Evolutionary conservation across 2,329 filamentous ascomycete species (phyloP), one percentile per base, ranked within the genome.

Genomic region (Verticillium longisporum): DNA sequence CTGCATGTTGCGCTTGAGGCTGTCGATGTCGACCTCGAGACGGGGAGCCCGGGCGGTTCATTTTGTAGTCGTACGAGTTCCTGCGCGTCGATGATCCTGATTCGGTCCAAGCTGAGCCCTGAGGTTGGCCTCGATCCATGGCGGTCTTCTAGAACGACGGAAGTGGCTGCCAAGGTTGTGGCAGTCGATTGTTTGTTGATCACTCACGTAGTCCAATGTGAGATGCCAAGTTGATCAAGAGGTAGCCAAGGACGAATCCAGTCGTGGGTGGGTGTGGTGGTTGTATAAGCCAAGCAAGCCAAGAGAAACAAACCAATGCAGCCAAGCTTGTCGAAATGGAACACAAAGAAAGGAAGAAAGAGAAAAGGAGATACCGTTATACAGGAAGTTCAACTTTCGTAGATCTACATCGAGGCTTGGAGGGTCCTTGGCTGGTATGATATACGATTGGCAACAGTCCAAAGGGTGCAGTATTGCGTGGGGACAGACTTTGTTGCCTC

Each of bases 61-160:
- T 50, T n/a, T 50, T 50, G 45, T 50, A 58, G 37, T 50, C 21
- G 37, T 38, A 38, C 2, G 56, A 58, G n/a, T 58, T 58, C 18
- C 45, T 38, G 26, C 56, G 21, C 26, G 56, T 58, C 15, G 56
- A 58, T 31, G 41, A 31, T 31, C 45, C 45, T 18, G 56, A 58
- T 31, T 58, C 56, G 37, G 37, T 58, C 56, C 56, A 58, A 41
- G 37, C 56, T 31, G 56, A 58, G 21, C 31, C 38, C 18, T 56
- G 55, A 34, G 55, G 55, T 36, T 56, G 55, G 45, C 45, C 45
- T n/a, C 45, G 45, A 18, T 50, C 21, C 45, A 50, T 50, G 45
- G 9, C 45, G 45, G 11, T 50, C 18, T 50, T 4, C 45, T 50
- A 18, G 18, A 18, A 18, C 45, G 45, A 50, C 6, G 45, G n/a